Conservation (phyloP, 306 rosid genomes). For the Rosa lucieae region DNA sequence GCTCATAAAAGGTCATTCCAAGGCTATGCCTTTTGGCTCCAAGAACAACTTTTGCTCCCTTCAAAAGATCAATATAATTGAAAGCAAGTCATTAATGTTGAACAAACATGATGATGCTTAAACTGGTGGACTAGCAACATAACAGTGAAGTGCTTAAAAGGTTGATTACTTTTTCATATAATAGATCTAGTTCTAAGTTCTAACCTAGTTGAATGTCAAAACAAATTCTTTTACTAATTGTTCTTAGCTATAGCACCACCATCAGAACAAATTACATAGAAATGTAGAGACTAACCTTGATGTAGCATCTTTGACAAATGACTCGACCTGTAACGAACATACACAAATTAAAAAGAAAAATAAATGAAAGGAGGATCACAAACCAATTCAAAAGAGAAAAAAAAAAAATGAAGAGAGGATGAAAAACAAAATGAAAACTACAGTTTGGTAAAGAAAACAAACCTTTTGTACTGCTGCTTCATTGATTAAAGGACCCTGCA, state of each 20-base stretch:
- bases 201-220: background rate
- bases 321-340: slow-evolving; percentile 64
- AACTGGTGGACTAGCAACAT: background rate
- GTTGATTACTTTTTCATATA: background rate
- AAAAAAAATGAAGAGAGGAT: slow-evolving; percentile 13
- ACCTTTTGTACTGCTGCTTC: slow-evolving; percentile 98
- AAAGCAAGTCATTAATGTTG: slow-evolving; percentile 2
- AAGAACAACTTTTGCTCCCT: slow-evolving; percentile 89
- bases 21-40: slow-evolving; percentile 95
- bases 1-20: slow-evolving; percentile 88
- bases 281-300: slow-evolving; percentile 67
- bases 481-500: slow-evolving; percentile 95
- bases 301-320: slow-evolving; percentile 76
- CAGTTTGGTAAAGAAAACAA: slow-evolving; percentile 30
- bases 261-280: slow-evolving; percentile 13
- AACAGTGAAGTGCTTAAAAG: background rate
- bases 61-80: slow-evolving; percentile 29
- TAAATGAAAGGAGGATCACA: background rate
- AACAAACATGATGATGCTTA: background rate
- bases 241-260: background rate
- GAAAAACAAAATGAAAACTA: slow-evolving; percentile 13
- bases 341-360: background rate
- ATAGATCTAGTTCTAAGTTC: background rate
- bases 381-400: background rate
- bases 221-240: background rate